Percentiles rank a stretch among this genome's conserved stretches.
Conservation (phyloP, 495 filamentous ascomycete genomes). For the Penicillium taxi region DNA sequence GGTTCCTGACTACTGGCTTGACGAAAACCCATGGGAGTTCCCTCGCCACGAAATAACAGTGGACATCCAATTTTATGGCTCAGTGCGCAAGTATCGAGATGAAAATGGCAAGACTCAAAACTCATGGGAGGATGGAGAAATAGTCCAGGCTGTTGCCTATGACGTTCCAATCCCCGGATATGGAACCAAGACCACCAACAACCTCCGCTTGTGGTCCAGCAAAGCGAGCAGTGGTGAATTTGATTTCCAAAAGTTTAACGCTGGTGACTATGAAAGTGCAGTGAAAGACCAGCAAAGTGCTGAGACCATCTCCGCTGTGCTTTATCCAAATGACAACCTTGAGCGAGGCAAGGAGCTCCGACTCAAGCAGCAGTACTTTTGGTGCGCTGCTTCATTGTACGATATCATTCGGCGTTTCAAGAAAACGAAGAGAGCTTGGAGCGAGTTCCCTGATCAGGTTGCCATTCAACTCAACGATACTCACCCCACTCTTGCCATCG, state of each 20-base stretch:
- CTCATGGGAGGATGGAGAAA: constrained; percentile 88
- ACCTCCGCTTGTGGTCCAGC: constrained; percentile 92
- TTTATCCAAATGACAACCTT: constrained; percentile 97
- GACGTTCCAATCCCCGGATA: constrained; percentile 94
- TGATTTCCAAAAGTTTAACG: constrained; percentile 99
- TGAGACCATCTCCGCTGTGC: constrained; percentile 94
- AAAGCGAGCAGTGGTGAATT: constrained; percentile 96
- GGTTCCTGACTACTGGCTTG: constrained; percentile 97
- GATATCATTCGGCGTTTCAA: constrained; percentile 98
- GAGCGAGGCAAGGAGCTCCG: constrained; percentile 95
- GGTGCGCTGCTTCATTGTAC: constrained; percentile 92
- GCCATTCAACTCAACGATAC: constrained; percentile 98
- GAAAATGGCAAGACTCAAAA: constrained; percentile 63
- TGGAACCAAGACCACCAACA: constrained; percentile 84
- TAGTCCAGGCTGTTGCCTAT: constrained; percentile 86
- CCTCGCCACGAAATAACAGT: constrained; percentile 90
- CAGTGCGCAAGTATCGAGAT: constrained; percentile 64
- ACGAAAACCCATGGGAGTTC: constrained; percentile 99
- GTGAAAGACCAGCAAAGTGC: constrained; percentile 93
- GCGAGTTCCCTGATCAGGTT: constrained; percentile 85
- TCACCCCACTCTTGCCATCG: constrained; percentile 91
- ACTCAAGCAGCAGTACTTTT: constrained; percentile 99
- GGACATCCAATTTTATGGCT: constrained; percentile 91
- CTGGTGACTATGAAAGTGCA: constrained; percentile 93
- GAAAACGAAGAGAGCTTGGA: constrained; percentile 88